These are phyloP conservation scores for Euphorbia pulcherrima DNA, from an alignment of 345 rosid species.

Conservation along the genomic window DNA sequence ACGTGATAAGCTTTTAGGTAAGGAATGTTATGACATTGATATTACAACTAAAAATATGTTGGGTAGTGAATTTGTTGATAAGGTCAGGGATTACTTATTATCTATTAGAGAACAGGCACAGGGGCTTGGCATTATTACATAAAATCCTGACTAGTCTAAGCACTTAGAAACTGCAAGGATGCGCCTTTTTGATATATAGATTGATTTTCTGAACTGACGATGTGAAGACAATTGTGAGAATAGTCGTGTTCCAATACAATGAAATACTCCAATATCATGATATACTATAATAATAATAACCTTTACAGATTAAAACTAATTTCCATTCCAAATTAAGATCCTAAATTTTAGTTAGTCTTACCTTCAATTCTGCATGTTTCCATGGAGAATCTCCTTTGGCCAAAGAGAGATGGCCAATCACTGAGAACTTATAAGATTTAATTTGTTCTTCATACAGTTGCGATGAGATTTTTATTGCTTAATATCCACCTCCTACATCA, in stretches of 20 bases:
- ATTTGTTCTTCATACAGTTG: too few species aligned
- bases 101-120: conserved; percentile 58
- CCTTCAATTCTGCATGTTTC: too few species aligned
- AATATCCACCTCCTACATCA: too few species aligned
- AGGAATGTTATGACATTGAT: conserved; percentile 85
- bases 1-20: conserved; percentile 94
- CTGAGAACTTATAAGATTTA: too few species aligned
- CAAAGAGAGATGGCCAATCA: too few species aligned
- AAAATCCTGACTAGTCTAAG: conserved; percentile 94
- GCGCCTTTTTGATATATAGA: conserved; percentile 81
- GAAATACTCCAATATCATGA: too few species aligned
- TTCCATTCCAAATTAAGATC: too few species aligned
- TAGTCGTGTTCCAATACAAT: conserved; percentile 83
- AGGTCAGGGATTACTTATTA: conserved; percentile 60
- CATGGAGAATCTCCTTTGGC: too few species aligned
- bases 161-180: conserved; percentile 93
- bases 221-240: conserved; percentile 79
- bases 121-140: conserved; percentile 66
- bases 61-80: conserved; percentile 75
- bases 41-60: conserved; percentile 80
- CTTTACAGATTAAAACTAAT: too few species aligned
- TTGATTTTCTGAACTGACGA: conserved; percentile 91
- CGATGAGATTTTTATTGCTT: too few species aligned
- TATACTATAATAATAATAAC: too few species aligned
- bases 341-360: too few species aligned